Evolutionary conservation across 768 basidiomycete species (phyloP), one percentile per base, ranked within the genome.

Genomic region (Sporobolomyces phaffii): DNA sequence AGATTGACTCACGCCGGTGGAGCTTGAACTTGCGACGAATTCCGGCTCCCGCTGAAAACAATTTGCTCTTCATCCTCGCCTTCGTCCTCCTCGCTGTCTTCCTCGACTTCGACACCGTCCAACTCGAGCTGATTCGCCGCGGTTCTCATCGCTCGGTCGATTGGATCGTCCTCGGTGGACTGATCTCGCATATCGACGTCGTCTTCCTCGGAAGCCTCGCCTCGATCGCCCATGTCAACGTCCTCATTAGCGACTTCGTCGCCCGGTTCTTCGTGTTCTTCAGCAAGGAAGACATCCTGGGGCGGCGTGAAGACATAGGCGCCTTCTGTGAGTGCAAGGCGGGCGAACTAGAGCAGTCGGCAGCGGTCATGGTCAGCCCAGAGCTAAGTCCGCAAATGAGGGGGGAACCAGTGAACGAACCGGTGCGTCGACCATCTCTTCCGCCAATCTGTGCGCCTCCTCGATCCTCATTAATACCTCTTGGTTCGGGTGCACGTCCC

Each of bases 391-490:
- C 34, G 15, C 47, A 7, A 7, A 38, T 10, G 60, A 22, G 24
- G 20, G 29, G 17, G 22, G 38, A 40, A 14, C 41, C 29, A 29
- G 29, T 38, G 9, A 18, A 73, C 77, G 67, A 67, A 88, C 89
- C 80, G 85, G 82, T 61, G 83, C 78, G 62, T 81, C 80, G 29
- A 83, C 82, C 28, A 94, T 76, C 8, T 79, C 77, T 68, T 79
- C 81, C 1, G 87, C 87, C 74, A 96, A 91, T 18, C 82, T 78
- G 51, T 92, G 80, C 45, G 96, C 79, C 78, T 96, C 94, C 50
- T 84, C 82, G 64, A 99, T 88, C 70, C 96, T 82, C 90, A 97
- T 93, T 47, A 99, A 79, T 73, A 93, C 89, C 80, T 94, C 91
- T 64, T 89, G 92, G 73, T 99, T 98, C 11, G 96, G 96, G 79